phyloP scores from a whole-genome alignment of 345 rosid genomes.

The Euclidium syriacum region DNA sequence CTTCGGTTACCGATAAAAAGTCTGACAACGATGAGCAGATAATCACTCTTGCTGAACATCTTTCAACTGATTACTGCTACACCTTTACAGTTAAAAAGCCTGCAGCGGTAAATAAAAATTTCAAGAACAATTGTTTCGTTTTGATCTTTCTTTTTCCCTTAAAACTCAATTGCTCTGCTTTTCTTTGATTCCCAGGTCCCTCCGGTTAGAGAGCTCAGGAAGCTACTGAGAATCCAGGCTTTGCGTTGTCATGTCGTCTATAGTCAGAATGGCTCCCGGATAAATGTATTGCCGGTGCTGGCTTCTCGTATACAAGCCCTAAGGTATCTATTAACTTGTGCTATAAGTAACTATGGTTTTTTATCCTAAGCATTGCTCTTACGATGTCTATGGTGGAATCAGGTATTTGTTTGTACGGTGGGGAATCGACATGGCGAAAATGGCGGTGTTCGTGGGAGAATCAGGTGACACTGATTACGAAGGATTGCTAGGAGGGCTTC shows the following conservation, averaged over 20 bases:
- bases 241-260: constrained; percentile 79
- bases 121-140: no score
- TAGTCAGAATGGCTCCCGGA: constrained; percentile 73
- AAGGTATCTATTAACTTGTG: constrained; percentile 41
- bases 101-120: constrained; percentile 60
- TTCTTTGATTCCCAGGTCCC: constrained; percentile 46
- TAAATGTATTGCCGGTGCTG: constrained; percentile 73
- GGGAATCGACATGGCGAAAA: constrained; percentile 76
- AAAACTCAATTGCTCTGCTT: neutral
- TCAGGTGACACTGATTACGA: constrained; percentile 95
- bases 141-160: neutral
- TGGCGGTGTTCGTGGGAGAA: constrained; percentile 90
- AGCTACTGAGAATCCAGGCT: constrained; percentile 81
- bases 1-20: constrained; percentile 51
- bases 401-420: constrained; percentile 92
- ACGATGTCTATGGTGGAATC: constrained; percentile 9
- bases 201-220: constrained; percentile 80
- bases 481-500: constrained; percentile 85
- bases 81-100: constrained; percentile 62
- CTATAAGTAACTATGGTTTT: neutral
- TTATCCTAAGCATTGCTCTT: neutral
- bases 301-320: constrained; percentile 94
- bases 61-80: constrained; percentile 85
- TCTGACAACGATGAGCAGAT: constrained; percentile 47
- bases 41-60: constrained; percentile 67